Conservation (phyloP, 805 yeast genomes). For the Schwanniomyces yamadae region DNA sequence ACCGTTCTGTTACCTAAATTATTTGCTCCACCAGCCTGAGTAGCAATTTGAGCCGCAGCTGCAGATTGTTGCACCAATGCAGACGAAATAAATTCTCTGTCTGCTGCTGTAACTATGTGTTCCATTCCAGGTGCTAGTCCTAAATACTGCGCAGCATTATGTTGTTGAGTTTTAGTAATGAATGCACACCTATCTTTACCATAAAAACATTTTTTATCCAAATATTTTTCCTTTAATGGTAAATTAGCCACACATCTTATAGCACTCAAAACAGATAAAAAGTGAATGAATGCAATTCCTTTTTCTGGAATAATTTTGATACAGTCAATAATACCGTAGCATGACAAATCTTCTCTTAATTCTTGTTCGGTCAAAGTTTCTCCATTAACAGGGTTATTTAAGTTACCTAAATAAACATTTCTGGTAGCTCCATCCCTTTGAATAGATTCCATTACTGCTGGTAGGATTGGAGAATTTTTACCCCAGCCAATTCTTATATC, state of each 20-base stretch:
- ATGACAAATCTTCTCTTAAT: conserved; percentile 60
- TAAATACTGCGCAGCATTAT: conserved; percentile 91
- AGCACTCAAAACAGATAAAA: conserved; percentile 82
- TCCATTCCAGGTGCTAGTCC: conserved; percentile 91
- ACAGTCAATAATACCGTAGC: conserved; percentile 82
- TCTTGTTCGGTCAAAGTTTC: conserved; percentile 58
- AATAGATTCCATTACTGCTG: conserved; percentile 73
- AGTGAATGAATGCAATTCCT: conserved; percentile 89
- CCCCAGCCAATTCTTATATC: conserved; percentile 95
- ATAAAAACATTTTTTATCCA: conserved; percentile 76
- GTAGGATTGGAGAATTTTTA: conserved; percentile 68
- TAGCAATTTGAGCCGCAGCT: conserved; percentile 96
- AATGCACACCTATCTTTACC: conserved; percentile 96
- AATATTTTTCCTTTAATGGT: conserved; percentile 65
- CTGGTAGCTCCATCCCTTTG: conserved; percentile 88
- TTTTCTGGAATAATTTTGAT: conserved; percentile 76
- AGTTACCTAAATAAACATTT: conserved; percentile 84
- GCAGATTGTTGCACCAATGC: conserved; percentile 90
- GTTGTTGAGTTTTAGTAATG: conserved; percentile 92
- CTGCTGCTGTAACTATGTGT: conserved; percentile 70
- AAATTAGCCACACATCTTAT: conserved; percentile 77
- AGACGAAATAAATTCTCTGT: conserved; percentile 60
- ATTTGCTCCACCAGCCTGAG: conserved; percentile 89
- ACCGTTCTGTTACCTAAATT: conserved; percentile 93
- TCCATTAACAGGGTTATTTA: conserved; percentile 56